Conservation (phyloP, 768 basidiomycete species). For the Xanthoconium purpureum region DNA sequence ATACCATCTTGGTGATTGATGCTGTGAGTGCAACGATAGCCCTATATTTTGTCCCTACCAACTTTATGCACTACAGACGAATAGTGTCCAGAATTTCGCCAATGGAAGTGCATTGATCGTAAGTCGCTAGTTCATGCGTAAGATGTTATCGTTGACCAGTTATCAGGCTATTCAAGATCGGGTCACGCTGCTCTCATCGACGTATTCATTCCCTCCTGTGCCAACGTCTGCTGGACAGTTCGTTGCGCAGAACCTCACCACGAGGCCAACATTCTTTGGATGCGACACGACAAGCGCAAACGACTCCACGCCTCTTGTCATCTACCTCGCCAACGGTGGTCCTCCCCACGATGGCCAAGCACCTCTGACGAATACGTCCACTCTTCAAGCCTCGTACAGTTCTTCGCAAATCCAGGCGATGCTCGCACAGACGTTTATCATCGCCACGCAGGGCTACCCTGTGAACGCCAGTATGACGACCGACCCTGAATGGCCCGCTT, state of each 20-base stretch:
- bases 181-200: constrained; percentile 30
- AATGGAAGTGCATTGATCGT: constrained; percentile 27
- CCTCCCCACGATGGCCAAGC: constrained; percentile 37
- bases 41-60: not conserved
- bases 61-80: constrained; percentile 7
- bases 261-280: constrained; percentile 46
- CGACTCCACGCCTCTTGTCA: constrained; percentile 43
- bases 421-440: constrained; percentile 43
- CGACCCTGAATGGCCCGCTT: constrained; percentile 45
- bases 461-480: constrained; percentile 22
- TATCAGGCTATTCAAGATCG: constrained; percentile 38
- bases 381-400: constrained; percentile 38
- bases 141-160: not conserved
- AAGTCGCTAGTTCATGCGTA: not conserved
- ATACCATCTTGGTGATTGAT: constrained; percentile 52
- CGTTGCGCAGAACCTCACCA: constrained; percentile 34
- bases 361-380: constrained; percentile 42
- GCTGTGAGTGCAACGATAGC: constrained; percentile 22
- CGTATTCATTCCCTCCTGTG: constrained; percentile 35
- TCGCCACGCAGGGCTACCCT: constrained; percentile 42
- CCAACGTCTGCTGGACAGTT: constrained; percentile 29
- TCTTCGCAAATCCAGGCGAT: constrained; percentile 39
- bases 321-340: constrained; percentile 58
- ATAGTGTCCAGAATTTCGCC: constrained; percentile 18
- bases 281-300: constrained; percentile 32